Conservation (phyloP, 73 alveolate species). For the Paramecium pentaurelia region DNA sequence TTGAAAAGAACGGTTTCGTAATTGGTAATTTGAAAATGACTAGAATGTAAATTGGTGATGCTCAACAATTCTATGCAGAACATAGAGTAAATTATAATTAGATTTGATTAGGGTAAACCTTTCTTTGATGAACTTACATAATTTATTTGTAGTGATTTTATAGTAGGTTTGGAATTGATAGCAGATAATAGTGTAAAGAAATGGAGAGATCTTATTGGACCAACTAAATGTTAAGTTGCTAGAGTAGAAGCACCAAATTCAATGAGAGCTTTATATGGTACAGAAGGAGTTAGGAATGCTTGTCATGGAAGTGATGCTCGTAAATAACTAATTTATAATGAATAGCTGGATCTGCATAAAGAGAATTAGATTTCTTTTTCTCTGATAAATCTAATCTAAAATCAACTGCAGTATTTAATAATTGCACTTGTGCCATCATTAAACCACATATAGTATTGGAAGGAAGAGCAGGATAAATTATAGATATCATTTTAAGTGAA, state of each 20-base stretch:
- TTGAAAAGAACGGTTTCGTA: slow-evolving; percentile 81
- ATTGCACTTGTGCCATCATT: slow-evolving; percentile 91
- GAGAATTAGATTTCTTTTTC: slow-evolving; percentile 91
- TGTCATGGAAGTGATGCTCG: slow-evolving; percentile 91
- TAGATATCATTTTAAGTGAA: slow-evolving; percentile 88
- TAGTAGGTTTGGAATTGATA: slow-evolving; percentile 91
- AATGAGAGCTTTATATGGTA: slow-evolving; percentile 93
- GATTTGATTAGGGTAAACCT: slow-evolving; percentile 77
- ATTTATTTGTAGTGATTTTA: slow-evolving; percentile 89
- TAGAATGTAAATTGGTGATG: slow-evolving; percentile 75
- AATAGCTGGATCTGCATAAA: slow-evolving; percentile 78
- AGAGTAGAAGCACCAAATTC: slow-evolving; percentile 89
- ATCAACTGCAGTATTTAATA: slow-evolving; percentile 82
- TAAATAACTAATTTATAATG: background rate
- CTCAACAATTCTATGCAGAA: slow-evolving; percentile 85
- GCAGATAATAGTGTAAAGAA: slow-evolving; percentile 86
- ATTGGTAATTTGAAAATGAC: slow-evolving; percentile 91
- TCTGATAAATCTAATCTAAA: slow-evolving; percentile 64
- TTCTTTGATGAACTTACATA: slow-evolving; percentile 80
- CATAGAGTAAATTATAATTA: background rate
- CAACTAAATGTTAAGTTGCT: slow-evolving; percentile 83
- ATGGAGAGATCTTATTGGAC: slow-evolving; percentile 94
- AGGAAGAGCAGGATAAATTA: slow-evolving; percentile 89
- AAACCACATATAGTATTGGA: slow-evolving; percentile 90
- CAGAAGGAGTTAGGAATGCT: slow-evolving; percentile 94